phyloP scores from a whole-genome alignment of 2,329 filamentous ascomycete genomes.

The Septoria linicola region DNA sequence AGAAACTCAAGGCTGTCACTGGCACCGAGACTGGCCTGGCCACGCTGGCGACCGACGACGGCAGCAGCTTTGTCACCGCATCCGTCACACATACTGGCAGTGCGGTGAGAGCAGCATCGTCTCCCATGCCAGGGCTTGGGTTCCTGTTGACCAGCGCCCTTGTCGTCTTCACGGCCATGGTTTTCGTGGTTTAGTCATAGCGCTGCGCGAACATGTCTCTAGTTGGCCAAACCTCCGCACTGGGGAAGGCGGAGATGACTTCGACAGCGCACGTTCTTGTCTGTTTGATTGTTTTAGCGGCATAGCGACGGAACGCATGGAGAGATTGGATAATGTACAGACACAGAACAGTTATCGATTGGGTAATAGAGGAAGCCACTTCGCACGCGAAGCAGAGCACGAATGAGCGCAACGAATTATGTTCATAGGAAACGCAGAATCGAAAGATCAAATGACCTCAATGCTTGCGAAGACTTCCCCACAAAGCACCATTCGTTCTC shows the following conservation, averaged over 20 bases:
- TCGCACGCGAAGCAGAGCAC: conserved; percentile 6
- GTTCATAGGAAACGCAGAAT: conserved; percentile 6
- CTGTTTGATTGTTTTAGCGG: conserved; percentile 14
- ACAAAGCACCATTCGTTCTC: conserved; percentile 8
- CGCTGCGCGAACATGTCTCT: neutral
- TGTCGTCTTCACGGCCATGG: conserved; percentile 20
- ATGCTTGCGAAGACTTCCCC: conserved; percentile 14
- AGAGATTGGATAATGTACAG: conserved; percentile 18
- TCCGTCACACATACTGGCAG: conserved; percentile 13
- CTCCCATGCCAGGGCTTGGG: conserved; percentile 1
- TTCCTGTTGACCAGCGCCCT: neutral
- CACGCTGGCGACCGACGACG: conserved; percentile 21
- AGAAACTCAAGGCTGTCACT: conserved; percentile 16
- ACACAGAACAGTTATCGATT: conserved; percentile 8
- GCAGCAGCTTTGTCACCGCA: conserved; percentile 20
- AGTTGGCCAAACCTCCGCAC: no score
- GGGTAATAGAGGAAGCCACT: conserved; percentile 12
- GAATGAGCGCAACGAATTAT: conserved; percentile 8
- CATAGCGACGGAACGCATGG: conserved; percentile 17
- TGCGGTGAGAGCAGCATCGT: conserved; percentile 1
- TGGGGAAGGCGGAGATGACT: neutral
- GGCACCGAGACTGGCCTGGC: conserved; percentile 14
- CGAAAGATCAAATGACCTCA: conserved; percentile 10
- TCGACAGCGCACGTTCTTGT: neutral
- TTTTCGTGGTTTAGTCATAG: conserved; percentile 5